Conservation (phyloP, 1,284 basidiomycete species). For the Abortiporus biennis region DNA sequence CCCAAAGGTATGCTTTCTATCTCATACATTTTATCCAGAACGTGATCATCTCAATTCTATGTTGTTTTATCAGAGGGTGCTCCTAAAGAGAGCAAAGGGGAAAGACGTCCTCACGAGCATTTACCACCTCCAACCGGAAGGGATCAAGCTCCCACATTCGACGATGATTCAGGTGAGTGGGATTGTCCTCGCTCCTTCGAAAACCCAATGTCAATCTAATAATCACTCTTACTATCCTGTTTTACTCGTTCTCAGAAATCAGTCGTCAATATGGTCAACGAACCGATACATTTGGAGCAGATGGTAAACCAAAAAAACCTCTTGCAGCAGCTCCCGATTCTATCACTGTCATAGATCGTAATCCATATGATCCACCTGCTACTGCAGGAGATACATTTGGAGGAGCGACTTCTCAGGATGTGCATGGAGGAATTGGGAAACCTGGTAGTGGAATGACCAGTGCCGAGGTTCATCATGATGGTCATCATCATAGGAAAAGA, state of each 20-base stretch:
- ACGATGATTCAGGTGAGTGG: slow-evolving; percentile 6
- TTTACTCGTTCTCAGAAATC: too few species aligned
- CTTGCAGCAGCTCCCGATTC: slow-evolving; percentile 21
- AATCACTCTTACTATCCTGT: too few species aligned
- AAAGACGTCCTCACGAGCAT: slow-evolving; percentile 19
- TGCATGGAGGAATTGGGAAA: slow-evolving; percentile 25
- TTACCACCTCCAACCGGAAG: slow-evolving; percentile 22
- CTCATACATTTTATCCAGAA: not conserved
- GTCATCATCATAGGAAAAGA: slow-evolving; percentile 23
- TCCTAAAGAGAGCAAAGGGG: slow-evolving; percentile 8
- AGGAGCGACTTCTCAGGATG: slow-evolving; percentile 28
- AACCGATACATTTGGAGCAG: too few species aligned
- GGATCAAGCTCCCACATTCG: slow-evolving; percentile 16
- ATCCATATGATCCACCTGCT: slow-evolving; percentile 19
- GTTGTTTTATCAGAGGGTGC: slow-evolving; percentile 10
- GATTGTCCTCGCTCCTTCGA: slow-evolving; percentile 4
- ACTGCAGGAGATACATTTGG: slow-evolving; percentile 20
- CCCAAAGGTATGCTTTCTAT: slow-evolving; percentile 14
- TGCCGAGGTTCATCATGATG: slow-evolving; percentile 27
- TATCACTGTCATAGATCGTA: slow-evolving; percentile 21
- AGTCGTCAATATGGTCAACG: too few species aligned
- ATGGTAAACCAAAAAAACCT: slow-evolving; percentile 7
- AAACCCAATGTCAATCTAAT: too few species aligned
- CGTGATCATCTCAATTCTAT: too few species aligned
- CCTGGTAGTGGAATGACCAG: slow-evolving; percentile 27